Evolutionary conservation across 371 early-diverging fungal genomes (phyloP), one percentile per base, ranked within the genome.

Genomic region (Smittium culicis): DNA sequence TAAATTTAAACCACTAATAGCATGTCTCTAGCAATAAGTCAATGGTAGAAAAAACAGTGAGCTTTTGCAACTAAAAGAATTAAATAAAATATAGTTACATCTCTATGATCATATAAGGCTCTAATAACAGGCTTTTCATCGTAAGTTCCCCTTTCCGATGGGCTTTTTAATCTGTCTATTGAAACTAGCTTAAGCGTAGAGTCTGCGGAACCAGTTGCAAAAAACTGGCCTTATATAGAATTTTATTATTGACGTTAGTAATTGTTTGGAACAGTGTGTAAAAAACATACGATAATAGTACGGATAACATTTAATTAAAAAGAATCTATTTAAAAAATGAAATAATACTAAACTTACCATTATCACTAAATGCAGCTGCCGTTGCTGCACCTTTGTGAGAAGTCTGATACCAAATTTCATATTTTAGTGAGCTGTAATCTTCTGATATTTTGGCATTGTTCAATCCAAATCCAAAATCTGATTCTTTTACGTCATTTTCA

Each of bases 161-260:
- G 79, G 24, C 76, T 80, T 68, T 86, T 83, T 84, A 89, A 86
- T 69, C 85, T 58, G 64, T 75, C 72, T 29, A 90, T 90, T 67
- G 94, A 94, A 34, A 96, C 77, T 54, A 95, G 81, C 81, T 94
- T 94, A 64, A 94, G 78, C 28, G 94, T 88, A 2, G 88, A 77
- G 76, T 95, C 95, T 54, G 81, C 82, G 28, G 92, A 90, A n/a
- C 94, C 94, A 0, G 95, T 92, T 0, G 94, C 94, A 54, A 90
- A 81, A 77, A 85, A 89, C 64, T 82, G 77, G 27, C 94, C 92
- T 67, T 45, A n/a, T n/a, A n/a, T n/a, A n/a, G n/a, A n/a, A n/a
- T n/a, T n/a, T n/a, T n/a, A n/a, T n/a, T n/a, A n/a, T n/a, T n/a
- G n/a, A n/a, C n/a, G n/a, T n/a, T n/a, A n/a, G n/a, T n/a, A n/a